Evolutionary conservation across 1,139 yeast genomes (phyloP).

Genomic region (Suhomyces yuchorum): DNA sequence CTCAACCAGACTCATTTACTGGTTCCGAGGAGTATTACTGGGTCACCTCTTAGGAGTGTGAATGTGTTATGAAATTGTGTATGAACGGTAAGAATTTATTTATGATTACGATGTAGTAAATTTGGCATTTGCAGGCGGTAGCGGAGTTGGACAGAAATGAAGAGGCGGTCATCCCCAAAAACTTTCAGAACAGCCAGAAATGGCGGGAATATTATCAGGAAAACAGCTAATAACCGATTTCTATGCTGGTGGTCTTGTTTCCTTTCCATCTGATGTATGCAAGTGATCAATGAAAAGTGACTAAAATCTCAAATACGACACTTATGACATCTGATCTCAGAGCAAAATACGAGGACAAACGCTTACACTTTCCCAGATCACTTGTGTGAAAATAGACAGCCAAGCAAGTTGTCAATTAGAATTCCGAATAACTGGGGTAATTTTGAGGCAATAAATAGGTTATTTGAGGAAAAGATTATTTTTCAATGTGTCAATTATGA

Average conservation of each 20-base stretch:
- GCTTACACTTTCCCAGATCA: not conserved
- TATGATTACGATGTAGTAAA: not conserved
- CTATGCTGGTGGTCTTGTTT: too few relatives aligned
- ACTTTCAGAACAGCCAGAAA: too few relatives aligned
- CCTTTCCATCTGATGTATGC: too few relatives aligned
- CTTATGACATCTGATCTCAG: too few relatives aligned
- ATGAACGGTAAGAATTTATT: constrained; percentile 2
- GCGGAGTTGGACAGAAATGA: too few relatives aligned
- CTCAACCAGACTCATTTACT: constrained; percentile 16
- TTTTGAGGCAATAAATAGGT: too few relatives aligned
- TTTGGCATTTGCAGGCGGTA: too few relatives aligned
- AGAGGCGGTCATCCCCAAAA: too few relatives aligned
- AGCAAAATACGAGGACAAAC: not conserved
- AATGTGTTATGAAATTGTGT: constrained; percentile 3
- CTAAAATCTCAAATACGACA: too few relatives aligned
- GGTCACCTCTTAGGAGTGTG: constrained; percentile 18
- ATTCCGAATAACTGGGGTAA: not conserved
- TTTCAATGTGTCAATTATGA: not conserved
- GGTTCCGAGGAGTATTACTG: constrained; percentile 27
- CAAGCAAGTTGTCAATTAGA: not conserved
- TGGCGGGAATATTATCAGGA: too few relatives aligned
- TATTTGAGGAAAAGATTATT: not conserved
- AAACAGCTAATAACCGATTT: too few relatives aligned
- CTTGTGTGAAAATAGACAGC: not conserved
- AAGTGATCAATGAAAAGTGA: too few relatives aligned